A percentile compares a stretch with the other conserved stretches of the same genome.
Evolutionary conservation across 2,329 filamentous ascomycete genomes (phyloP).

Genomic region (Fusarium lyarnte): DNA sequence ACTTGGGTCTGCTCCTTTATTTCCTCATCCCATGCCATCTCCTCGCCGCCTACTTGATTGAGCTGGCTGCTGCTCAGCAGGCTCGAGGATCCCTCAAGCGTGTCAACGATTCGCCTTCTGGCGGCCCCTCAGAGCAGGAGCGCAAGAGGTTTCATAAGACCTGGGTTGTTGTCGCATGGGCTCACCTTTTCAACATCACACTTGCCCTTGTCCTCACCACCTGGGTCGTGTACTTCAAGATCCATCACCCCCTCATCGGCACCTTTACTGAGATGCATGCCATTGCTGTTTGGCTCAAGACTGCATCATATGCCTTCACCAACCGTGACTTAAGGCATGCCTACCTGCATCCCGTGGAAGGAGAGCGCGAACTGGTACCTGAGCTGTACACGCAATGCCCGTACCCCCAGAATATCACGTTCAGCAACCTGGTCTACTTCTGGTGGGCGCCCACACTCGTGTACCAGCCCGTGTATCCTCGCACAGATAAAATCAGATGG

Average conservation of each 20-base stretch:
- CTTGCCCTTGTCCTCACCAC: conserved; percentile 83
- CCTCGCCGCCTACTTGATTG: conserved; percentile 89
- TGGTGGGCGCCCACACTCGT: conserved; percentile 98
- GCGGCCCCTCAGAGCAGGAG: conserved; percentile 63
- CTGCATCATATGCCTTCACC: conserved; percentile 93
- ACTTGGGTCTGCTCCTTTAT: conserved; percentile 81
- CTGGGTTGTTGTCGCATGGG: conserved; percentile 83
- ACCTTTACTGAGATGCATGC: conserved; percentile 91
- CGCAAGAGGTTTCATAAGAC: conserved; percentile 74
- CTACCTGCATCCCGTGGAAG: conserved; percentile 78
- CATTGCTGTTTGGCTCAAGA: conserved; percentile 96
- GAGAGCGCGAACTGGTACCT: conserved; percentile 77
- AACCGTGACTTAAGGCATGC: conserved; percentile 95
- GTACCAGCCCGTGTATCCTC: conserved; percentile 96
- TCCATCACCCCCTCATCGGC: conserved; percentile 93
- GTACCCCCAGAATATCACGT: conserved; percentile 90
- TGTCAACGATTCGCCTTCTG: conserved; percentile 57
- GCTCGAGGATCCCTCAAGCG: conserved; percentile 74
- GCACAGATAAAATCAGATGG: conserved; percentile 84
- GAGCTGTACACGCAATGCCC: conserved; percentile 84
- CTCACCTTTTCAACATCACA: conserved; percentile 85
- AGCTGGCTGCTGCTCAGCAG: conserved; percentile 81
- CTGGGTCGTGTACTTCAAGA: conserved; percentile 86
- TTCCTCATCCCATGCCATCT: conserved; percentile 90
- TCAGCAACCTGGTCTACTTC: conserved; percentile 90